Conservation (phyloP, 2,329 filamentous ascomycete species). For the Clarireedia hainanense region DNA sequence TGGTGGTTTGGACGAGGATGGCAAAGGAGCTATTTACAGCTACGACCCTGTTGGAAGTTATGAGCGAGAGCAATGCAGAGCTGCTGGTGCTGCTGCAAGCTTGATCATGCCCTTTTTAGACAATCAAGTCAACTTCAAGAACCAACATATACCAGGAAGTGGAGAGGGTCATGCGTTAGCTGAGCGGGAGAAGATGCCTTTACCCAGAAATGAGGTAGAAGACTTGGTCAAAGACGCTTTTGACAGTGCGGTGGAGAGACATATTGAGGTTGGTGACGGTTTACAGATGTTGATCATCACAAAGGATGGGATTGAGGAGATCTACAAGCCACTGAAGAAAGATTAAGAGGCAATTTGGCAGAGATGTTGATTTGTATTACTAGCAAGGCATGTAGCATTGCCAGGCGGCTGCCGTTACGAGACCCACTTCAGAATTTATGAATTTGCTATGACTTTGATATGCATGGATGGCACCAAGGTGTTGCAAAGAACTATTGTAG, state of each 20-base stretch:
- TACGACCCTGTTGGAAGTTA: slow-evolving; percentile 98
- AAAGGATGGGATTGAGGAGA: slow-evolving; percentile 79
- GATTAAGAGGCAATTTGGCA: slow-evolving; percentile 48
- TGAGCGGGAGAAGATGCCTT: slow-evolving; percentile 60
- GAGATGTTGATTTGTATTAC: slow-evolving; percentile 9
- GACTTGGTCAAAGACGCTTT: slow-evolving; percentile 93
- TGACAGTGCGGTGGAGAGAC: slow-evolving; percentile 93
- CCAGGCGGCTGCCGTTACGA: slow-evolving; percentile 5
- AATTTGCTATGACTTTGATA: not conserved
- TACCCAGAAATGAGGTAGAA: slow-evolving; percentile 69
- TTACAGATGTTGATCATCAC: slow-evolving; percentile 95
- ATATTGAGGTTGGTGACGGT: slow-evolving; percentile 96
- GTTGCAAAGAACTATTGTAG: too few relatives aligned
- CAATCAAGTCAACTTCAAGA: slow-evolving; percentile 99
- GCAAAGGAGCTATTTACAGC: slow-evolving; percentile 87
- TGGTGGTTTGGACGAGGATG: slow-evolving; percentile 88
- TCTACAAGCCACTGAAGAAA: slow-evolving; percentile 76
- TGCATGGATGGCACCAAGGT: not conserved
- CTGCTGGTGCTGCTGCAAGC: slow-evolving; percentile 83
- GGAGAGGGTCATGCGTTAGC: slow-evolving; percentile 74
- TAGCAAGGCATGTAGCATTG: slow-evolving; percentile 8
- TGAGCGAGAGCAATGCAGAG: slow-evolving; percentile 92
- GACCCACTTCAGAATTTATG: slow-evolving; percentile 7
- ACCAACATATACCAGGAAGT: slow-evolving; percentile 86
- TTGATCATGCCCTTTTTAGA: slow-evolving; percentile 99